Conservation (phyloP, 1,284 basidiomycete species). For the Tilletia setariae region DNA sequence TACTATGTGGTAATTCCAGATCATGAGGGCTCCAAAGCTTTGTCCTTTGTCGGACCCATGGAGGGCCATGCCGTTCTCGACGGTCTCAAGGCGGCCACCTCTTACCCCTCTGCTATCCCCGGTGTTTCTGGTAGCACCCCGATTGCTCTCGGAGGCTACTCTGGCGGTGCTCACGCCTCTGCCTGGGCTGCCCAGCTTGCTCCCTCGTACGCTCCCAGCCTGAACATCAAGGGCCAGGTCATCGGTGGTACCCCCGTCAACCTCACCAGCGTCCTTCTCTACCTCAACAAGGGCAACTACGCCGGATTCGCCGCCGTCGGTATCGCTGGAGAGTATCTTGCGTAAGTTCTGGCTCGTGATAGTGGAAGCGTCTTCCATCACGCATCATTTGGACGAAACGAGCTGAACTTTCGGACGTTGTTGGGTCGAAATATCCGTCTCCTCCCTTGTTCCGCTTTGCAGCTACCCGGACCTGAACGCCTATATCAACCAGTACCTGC, state of each 20-base stretch:
- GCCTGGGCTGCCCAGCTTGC: constrained; percentile 34
- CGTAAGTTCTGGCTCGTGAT: too few species aligned
- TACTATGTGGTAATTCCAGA: constrained; percentile 48
- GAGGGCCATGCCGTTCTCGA: constrained; percentile 41
- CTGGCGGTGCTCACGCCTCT: constrained; percentile 41
- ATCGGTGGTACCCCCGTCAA: constrained; percentile 45
- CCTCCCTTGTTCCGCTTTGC: not conserved
- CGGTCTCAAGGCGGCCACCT: constrained; percentile 31
- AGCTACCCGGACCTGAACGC: constrained; percentile 30
- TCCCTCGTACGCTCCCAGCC: constrained; percentile 32
- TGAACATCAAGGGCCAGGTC: constrained; percentile 42
- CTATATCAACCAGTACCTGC: constrained; percentile 23
- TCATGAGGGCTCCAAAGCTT: constrained; percentile 33
- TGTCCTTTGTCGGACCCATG: constrained; percentile 38
- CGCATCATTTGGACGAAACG: too few species aligned
- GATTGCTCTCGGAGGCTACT: constrained; percentile 38
- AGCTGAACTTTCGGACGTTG: too few species aligned
- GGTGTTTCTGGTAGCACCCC: constrained; percentile 24
- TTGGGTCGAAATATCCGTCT: too few species aligned
- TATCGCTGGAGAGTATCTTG: constrained; percentile 27
- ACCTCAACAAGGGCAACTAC: constrained; percentile 31
- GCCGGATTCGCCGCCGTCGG: constrained; percentile 42
- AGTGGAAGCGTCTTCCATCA: too few species aligned
- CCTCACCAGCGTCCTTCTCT: constrained; percentile 26
- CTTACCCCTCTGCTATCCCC: constrained; percentile 22